These are phyloP conservation scores for Ploettnerulaceae sp. DNA, from an alignment of 2,329 filamentous ascomycete species.

Conservation along the genomic window DNA sequence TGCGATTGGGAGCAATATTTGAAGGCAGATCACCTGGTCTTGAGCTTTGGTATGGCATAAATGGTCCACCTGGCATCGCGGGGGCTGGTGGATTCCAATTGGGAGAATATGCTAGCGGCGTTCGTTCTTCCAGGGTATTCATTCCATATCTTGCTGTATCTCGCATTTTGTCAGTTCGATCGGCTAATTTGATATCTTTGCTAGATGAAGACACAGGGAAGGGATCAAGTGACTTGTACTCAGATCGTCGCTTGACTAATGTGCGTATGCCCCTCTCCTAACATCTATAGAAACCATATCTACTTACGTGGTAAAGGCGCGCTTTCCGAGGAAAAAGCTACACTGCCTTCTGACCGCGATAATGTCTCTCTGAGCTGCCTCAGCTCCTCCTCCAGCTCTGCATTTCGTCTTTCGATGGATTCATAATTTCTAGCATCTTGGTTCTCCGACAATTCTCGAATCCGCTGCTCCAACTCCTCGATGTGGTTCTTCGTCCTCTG, in stretches of 20 bases:
- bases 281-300: background rate
- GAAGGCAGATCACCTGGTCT: slow-evolving; percentile 13
- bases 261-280: background rate
- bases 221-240: background rate
- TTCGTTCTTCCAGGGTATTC: slow-evolving; percentile 7
- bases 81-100: slow-evolving; percentile 8
- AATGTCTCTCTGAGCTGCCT: slow-evolving; percentile 24
- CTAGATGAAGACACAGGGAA: background rate
- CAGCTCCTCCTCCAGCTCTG: slow-evolving; percentile 50
- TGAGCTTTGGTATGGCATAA: slow-evolving; percentile 2
- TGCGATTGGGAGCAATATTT: slow-evolving; percentile 9
- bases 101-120: slow-evolving; percentile 7
- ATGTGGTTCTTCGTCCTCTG: slow-evolving; percentile 84
- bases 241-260: too few relatives aligned
- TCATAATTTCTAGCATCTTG: slow-evolving; percentile 47
- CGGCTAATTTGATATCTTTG: background rate
- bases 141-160: slow-evolving; percentile 11
- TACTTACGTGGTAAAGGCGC: slow-evolving; percentile 8
- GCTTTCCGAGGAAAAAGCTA: slow-evolving; percentile 11
- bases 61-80: background rate
- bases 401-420: slow-evolving; percentile 48
- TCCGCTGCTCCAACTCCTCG: slow-evolving; percentile 68
- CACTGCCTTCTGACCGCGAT: slow-evolving; percentile 14
- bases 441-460: slow-evolving; percentile 61
- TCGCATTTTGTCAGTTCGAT: slow-evolving; percentile 6